Base-by-base conservation (phyloP, 495 filamentous ascomycete genomes). In the Aspergillus olivimuriae region DNA sequence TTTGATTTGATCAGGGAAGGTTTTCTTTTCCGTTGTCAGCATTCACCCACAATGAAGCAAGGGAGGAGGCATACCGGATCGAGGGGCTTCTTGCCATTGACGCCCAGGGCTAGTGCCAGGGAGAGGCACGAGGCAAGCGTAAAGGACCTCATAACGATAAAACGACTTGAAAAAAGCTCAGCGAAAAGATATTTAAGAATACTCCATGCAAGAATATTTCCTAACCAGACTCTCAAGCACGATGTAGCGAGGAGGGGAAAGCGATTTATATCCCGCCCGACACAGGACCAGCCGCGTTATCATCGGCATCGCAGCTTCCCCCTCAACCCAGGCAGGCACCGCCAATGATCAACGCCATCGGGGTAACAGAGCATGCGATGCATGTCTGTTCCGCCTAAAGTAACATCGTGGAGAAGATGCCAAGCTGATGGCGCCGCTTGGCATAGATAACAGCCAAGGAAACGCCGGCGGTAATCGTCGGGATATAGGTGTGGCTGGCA, bases 1-100 rank as follows among this genome's bases (percentile, higher is more conserved):
- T 2, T 34, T 30, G 39, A 56, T 49, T 50, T 44, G 31, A 7
- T 44, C 32, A n/a, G 41, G 41, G 6, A 44, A 36, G 32, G 32
- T n/a, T 16, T 44, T 17, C 41, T 44, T n/a, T n/a, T n/a, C n/a
- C n/a, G n/a, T n/a, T n/a, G n/a, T n/a, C n/a, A n/a, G 21, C 34
- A 9, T 12, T 10, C 2, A 24, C 9, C 8, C 20, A 34, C n/a
- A 1, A 24, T 17, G 23, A 24, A 39, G 37, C 14, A 15, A 21
- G 11, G 20, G 21, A 28, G 32, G 18, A 16, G 35, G 2, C 41
- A 5, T 8, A 44, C 41, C 20, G 41, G 31, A 15, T 20, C 24
- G 15, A 44, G 31, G 23, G 31, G 31, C 17, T 24, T 24, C 20
- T 36, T 24, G 17, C n/a, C 35, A 38, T 38, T 16, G 10, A 16